These are phyloP conservation scores for Bruguiera sexangula DNA, from an alignment of 345 rosid genomes.

Conservation along the genomic window DNA sequence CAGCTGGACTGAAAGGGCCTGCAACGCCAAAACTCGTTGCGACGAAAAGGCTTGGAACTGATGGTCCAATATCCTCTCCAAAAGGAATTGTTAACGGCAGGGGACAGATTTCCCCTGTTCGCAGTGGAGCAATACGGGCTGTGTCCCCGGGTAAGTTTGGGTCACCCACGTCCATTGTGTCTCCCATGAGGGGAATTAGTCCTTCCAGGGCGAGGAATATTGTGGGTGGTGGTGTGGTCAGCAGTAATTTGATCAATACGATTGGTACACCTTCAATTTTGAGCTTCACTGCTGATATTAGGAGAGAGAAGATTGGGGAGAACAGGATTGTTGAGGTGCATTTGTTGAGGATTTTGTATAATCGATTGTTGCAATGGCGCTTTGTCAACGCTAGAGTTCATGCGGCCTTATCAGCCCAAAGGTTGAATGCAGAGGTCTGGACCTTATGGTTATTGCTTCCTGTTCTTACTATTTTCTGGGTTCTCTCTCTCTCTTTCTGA, in stretches of 20 bases:
- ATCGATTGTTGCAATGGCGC: constrained; percentile 79
- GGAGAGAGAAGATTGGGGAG: constrained; percentile 71
- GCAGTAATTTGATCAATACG: constrained; percentile 31
- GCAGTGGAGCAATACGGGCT: constrained; percentile 47
- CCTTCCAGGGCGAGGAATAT: constrained; percentile 61
- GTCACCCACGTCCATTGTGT: constrained; percentile 35
- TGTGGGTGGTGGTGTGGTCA: constrained; percentile 24
- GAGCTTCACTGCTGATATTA: constrained; percentile 81
- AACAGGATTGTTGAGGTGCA: constrained; percentile 60
- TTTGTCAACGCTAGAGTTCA: constrained; percentile 77
- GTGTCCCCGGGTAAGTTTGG: constrained; percentile 66
- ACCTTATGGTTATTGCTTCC: not conserved
- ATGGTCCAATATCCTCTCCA: constrained; percentile 54
- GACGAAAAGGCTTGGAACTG: constrained; percentile 46
- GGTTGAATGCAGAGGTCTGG: constrained; percentile 68
- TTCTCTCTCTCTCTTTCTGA: not conserved
- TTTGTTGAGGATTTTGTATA: constrained; percentile 61
- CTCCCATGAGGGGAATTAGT: constrained; percentile 63
- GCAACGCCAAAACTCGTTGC: constrained; percentile 36
- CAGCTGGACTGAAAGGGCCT: constrained; percentile 33
- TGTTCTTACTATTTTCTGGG: not conserved
- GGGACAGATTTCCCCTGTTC: constrained; percentile 54
- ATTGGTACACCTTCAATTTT: constrained; percentile 54
- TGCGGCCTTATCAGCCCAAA: constrained; percentile 50
- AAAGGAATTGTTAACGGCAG: constrained; percentile 46